phyloP scores from a whole-genome alignment of 2,329 filamentous ascomycete species.

The Arthrocladium fulminans region DNA sequence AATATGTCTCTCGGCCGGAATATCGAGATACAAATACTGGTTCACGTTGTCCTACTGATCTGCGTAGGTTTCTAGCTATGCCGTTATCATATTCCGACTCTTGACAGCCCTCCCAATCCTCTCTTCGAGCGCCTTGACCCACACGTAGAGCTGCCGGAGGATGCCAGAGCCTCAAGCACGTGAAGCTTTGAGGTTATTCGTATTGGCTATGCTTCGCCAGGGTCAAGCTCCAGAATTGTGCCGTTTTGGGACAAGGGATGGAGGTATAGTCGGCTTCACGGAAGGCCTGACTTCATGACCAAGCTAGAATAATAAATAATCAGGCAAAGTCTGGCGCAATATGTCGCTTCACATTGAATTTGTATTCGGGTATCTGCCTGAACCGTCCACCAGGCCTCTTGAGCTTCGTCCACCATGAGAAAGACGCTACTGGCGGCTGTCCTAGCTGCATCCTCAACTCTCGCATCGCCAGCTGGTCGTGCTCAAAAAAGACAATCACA shows the following conservation, averaged over 20 bases:
- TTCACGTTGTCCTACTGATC: too few species aligned
- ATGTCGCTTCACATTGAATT: neutral
- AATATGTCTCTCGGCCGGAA: neutral
- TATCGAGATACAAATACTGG: too few species aligned
- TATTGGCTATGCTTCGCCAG: neutral
- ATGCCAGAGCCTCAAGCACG: too few species aligned
- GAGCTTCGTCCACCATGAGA: neutral
- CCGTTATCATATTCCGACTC: too few species aligned
- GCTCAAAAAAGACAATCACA: neutral
- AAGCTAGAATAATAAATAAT: constrained; percentile 1
- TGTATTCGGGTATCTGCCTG: neutral
- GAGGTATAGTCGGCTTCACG: neutral
- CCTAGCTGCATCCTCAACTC: neutral
- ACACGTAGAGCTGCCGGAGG: too few species aligned
- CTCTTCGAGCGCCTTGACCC: too few species aligned
- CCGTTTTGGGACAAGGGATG: neutral
- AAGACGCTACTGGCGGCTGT: neutral
- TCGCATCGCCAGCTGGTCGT: neutral
- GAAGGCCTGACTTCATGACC: neutral
- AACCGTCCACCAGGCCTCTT: neutral
- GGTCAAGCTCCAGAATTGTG: neutral
- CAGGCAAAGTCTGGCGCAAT: neutral
- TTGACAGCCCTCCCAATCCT: too few species aligned
- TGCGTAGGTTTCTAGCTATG: too few species aligned
- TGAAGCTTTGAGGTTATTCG: neutral